phyloP scores from a whole-genome alignment of 202 grass and related monocot species.

The Schoenoplectus triqueter region DNA sequence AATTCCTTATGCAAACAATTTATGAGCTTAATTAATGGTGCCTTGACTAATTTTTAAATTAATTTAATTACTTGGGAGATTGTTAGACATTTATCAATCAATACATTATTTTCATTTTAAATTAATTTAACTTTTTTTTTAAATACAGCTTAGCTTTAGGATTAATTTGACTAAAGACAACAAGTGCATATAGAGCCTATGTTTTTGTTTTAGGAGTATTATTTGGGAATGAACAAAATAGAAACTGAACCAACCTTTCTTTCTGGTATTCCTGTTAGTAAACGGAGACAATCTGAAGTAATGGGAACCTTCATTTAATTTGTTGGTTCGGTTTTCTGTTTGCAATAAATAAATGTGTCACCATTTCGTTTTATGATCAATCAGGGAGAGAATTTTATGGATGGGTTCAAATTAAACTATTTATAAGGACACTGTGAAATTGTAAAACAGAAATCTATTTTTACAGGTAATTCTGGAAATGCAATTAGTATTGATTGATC shows the following conservation, averaged over 20 bases:
- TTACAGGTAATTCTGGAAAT: no score
- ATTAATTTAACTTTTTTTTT: neutral
- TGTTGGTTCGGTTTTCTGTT: neutral
- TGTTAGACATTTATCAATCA: neutral
- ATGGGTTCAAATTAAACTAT: neutral
- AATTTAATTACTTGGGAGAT: neutral
- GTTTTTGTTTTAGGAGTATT: neutral
- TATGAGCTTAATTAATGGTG: neutral
- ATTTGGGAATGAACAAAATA: neutral
- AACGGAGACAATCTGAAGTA: neutral
- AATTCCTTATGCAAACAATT: neutral
- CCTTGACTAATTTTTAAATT: neutral
- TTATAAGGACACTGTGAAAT: neutral
- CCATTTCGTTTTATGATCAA: neutral
- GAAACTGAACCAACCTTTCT: neutral
- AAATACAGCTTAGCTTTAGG: neutral
- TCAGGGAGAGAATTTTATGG: no score
- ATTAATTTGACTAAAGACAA: neutral
- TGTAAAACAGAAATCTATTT: no score
- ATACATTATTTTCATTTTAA: neutral
- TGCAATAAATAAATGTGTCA: neutral
- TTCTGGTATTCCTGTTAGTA: neutral
- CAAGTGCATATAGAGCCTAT: neutral
- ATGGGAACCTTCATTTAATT: neutral
- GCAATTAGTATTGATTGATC: no score